phyloP scores from a whole-genome alignment of 2,329 filamentous ascomycete genomes.

The Mycosphaerella sp. region DNA sequence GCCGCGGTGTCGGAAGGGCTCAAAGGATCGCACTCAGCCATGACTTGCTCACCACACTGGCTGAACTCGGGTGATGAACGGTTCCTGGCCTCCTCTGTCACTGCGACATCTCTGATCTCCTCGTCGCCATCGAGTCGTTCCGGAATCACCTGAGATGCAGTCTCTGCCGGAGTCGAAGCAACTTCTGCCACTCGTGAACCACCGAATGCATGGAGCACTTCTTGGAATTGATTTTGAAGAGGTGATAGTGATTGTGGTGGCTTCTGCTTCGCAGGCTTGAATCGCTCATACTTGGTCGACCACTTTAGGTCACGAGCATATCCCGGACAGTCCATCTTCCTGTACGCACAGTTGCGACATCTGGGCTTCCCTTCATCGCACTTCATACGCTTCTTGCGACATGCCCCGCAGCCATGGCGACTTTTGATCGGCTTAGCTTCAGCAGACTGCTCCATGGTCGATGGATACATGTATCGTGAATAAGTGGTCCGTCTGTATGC shows the following conservation, averaged over 20 bases:
- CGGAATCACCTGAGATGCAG: neutral
- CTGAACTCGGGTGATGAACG: neutral
- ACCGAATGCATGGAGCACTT: slow-evolving; percentile 1
- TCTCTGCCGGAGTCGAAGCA: neutral
- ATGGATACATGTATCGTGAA: neutral
- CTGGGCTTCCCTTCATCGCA: slow-evolving; percentile 12
- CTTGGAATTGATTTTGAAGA: slow-evolving; percentile 1
- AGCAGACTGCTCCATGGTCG: neutral
- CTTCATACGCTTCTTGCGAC: slow-evolving; percentile 21
- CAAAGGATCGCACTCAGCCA: neutral
- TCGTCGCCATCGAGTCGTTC: neutral
- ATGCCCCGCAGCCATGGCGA: slow-evolving; percentile 15
- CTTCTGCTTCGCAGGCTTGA: slow-evolving; percentile 2
- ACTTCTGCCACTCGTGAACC: neutral
- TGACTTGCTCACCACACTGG: neutral
- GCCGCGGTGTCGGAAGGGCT: neutral
- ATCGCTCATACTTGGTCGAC: slow-evolving; percentile 16
- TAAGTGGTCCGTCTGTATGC: neutral
- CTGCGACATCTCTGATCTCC: neutral
- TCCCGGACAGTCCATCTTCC: slow-evolving; percentile 12
- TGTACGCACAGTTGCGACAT: slow-evolving; percentile 11
- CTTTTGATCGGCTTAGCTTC: slow-evolving; percentile 11
- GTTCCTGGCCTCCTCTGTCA: neutral
- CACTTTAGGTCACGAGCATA: slow-evolving; percentile 13
- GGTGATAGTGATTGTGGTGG: neutral